Conservation (phyloP, 257 asterid species). For the Knoxia roxburghii region DNA sequence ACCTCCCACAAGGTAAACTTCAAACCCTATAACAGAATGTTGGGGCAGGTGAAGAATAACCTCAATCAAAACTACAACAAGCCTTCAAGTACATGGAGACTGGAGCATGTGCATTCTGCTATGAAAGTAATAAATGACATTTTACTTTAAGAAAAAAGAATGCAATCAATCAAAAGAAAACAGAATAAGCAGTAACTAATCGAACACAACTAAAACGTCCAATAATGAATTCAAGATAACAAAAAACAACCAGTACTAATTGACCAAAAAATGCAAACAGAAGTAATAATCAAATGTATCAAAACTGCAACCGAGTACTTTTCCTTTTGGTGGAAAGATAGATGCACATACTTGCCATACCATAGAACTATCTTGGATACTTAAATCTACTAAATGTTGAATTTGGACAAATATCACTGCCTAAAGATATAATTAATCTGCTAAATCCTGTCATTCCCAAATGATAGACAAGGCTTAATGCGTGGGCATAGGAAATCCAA, state of each 20-base stretch:
- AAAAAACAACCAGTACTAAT: background rate
- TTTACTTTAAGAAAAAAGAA: background rate
- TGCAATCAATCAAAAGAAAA: background rate
- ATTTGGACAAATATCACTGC: background rate
- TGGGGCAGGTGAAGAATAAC: constrained; percentile 9
- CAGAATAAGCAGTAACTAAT: background rate
- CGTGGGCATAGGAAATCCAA: background rate
- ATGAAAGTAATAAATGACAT: background rate
- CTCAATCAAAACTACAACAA: constrained; percentile 4
- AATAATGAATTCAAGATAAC: background rate
- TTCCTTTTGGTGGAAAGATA: background rate
- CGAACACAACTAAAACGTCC: background rate
- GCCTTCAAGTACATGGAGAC: background rate
- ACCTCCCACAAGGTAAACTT: constrained; percentile 91
- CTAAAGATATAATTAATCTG: background rate
- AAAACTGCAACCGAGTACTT: background rate
- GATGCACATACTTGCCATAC: background rate
- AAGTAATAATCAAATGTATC: background rate
- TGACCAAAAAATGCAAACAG: background rate
- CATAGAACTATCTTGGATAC: background rate
- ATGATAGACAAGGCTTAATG: background rate
- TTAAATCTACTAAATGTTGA: background rate
- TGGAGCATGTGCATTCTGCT: background rate
- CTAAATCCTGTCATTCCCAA: background rate
- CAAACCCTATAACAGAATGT: constrained; percentile 47